These are phyloP conservation scores for Chlamydomonas sphaeroides DNA, from an alignment of 139 green algal genomes.

Conservation along the genomic window DNA sequence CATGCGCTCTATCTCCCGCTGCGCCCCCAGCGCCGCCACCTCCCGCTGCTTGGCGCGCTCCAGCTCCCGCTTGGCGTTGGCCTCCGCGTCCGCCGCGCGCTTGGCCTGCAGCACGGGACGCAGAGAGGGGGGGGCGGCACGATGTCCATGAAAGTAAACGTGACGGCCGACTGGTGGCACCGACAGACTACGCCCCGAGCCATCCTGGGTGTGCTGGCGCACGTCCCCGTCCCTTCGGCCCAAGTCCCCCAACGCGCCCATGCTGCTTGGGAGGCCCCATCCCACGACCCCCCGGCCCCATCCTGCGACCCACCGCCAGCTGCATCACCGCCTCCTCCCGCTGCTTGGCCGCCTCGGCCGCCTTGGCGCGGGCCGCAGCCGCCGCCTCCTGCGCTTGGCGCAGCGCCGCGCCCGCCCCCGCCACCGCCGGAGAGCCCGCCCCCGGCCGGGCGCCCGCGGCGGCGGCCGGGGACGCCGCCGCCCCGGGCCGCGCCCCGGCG, in stretches of 20 bases:
- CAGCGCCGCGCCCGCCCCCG: neutral
- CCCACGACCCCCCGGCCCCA: no score
- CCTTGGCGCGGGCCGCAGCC: conserved; percentile 29
- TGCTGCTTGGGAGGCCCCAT: no score
- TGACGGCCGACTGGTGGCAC: no score
- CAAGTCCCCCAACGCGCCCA: no score
- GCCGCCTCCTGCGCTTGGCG: conserved; percentile 44
- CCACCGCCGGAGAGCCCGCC: neutral
- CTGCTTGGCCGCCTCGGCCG: conserved; percentile 37
- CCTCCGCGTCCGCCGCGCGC: conserved; percentile 39
- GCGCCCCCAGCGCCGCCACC: conserved; percentile 44
- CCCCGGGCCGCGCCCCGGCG: neutral
- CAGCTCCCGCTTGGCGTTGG: conserved; percentile 40
- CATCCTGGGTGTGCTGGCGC: no score
- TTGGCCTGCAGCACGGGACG: conserved; percentile 42
- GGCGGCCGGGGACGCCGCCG: neutral
- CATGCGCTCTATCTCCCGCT: conserved; percentile 57
- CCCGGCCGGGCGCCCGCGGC: neutral
- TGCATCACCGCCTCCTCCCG: conserved; percentile 13
- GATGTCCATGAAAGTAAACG: no score
- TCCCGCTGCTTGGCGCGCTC: conserved; percentile 37
- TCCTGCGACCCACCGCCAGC: neutral
- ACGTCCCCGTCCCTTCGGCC: no score
- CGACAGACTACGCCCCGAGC: no score
- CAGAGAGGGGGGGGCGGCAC: no score